These are phyloP conservation scores for Amanita rimosa DNA, from an alignment of 768 basidiomycete species.

Conservation along the genomic window DNA sequence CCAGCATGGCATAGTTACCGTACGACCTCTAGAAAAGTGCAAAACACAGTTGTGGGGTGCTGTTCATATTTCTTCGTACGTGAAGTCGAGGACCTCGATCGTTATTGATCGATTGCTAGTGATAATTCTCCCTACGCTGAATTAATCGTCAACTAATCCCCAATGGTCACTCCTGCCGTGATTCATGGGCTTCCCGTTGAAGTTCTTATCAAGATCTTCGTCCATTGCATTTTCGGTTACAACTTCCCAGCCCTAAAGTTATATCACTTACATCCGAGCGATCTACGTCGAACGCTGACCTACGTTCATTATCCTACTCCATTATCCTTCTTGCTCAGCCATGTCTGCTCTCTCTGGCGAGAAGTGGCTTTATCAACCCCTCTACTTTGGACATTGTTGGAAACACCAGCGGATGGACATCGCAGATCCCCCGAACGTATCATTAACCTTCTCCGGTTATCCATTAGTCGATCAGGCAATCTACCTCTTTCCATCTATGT, in stretches of 20 bases:
- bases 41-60: not conserved
- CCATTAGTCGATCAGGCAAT: not conserved
- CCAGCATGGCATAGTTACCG: not conserved
- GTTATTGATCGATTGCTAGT: not conserved
- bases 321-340: not conserved
- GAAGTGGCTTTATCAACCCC: not conserved
- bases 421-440: not conserved
- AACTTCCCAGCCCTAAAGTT: not conserved
- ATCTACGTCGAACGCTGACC: not conserved
- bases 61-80: too few relatives aligned
- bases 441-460: not conserved
- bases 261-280: not conserved
- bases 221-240: not conserved
- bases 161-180: not conserved
- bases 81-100: too few relatives aligned
- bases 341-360: conserved; percentile 1
- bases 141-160: too few relatives aligned
- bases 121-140: not conserved
- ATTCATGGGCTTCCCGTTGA: not conserved
- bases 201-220: not conserved
- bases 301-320: not conserved
- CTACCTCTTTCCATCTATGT: not conserved
- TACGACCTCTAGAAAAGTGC: not conserved
- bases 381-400: not conserved
- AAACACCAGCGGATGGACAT: not conserved